phyloP scores from a whole-genome alignment of 2,329 filamentous ascomycete species.

The Beauveria scarabaeidicola region DNA sequence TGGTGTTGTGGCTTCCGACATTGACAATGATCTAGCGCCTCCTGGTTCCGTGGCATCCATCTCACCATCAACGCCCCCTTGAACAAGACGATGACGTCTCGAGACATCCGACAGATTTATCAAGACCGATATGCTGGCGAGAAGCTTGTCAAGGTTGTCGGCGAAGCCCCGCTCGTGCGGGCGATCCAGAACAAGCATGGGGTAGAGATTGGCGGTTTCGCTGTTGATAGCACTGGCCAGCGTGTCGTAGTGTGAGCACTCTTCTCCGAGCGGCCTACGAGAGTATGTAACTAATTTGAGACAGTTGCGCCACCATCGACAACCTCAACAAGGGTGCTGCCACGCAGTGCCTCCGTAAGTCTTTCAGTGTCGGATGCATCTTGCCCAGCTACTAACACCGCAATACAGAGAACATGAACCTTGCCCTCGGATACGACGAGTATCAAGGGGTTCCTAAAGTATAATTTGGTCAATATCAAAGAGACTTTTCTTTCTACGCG shows the following conservation, averaged over 20 bases:
- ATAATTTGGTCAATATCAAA: no score
- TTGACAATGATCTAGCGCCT: constrained; percentile 36
- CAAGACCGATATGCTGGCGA: constrained; percentile 94
- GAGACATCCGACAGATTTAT: constrained; percentile 89
- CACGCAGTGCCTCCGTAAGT: constrained; percentile 84
- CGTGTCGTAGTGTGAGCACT: constrained; percentile 63
- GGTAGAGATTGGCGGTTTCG: constrained; percentile 90
- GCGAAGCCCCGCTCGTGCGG: constrained; percentile 80
- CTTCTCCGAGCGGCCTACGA: background rate
- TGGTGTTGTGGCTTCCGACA: no score
- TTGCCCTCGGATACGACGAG: constrained; percentile 9
- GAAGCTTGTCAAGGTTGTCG: constrained; percentile 86
- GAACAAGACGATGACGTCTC: constrained; percentile 75
- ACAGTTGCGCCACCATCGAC: constrained; percentile 73
- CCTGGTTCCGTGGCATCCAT: constrained; percentile 94
- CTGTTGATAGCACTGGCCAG: constrained; percentile 83
- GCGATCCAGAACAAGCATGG: constrained; percentile 77
- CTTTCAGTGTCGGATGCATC: background rate
- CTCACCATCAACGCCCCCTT: constrained; percentile 88
- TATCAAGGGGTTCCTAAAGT: constrained; percentile 10
- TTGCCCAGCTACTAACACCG: background rate
- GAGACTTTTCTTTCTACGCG: background rate
- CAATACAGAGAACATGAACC: constrained; percentile 11
- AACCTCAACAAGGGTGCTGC: constrained; percentile 89
- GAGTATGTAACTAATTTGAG: constrained; percentile 11